Evolutionary conservation across 2,329 filamentous ascomycete species (phyloP).

Genomic region (Mycocentrospora acerina): DNA sequence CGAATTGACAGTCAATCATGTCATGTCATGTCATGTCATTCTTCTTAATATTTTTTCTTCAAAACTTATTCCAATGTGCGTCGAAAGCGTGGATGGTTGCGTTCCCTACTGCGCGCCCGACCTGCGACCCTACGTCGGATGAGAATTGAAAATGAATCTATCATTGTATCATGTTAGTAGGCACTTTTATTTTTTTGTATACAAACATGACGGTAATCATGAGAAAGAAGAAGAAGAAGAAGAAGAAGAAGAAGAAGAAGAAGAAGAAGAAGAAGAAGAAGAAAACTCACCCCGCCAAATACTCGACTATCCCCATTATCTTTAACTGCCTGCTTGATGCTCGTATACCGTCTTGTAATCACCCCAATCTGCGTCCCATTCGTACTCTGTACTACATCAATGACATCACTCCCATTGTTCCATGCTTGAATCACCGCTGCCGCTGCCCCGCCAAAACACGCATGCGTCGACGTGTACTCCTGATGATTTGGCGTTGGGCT

Average conservation of each 20-base stretch:
- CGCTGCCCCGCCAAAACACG: slow-evolving; percentile 28
- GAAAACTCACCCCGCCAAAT: too few species aligned
- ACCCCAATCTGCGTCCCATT: slow-evolving; percentile 30
- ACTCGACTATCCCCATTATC: slow-evolving; percentile 31
- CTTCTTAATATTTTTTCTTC: too few species aligned
- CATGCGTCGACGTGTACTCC: slow-evolving; percentile 31
- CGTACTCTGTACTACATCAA: slow-evolving; percentile 22
- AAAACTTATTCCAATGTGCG: slow-evolving; percentile 17
- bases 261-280: too few species aligned
- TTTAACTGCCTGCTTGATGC: slow-evolving; percentile 22
- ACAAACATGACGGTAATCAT: too few species aligned
- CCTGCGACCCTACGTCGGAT: slow-evolving; percentile 18
- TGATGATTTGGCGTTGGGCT: slow-evolving; percentile 28
- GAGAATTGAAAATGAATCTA: slow-evolving; percentile 30
- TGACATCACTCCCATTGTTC: slow-evolving; percentile 19
- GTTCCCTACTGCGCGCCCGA: slow-evolving; percentile 14
- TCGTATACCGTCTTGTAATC: slow-evolving; percentile 23
- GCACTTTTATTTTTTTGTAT: too few species aligned
- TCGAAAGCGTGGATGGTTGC: slow-evolving; percentile 21
- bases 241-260: too few species aligned
- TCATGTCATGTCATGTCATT: too few species aligned
- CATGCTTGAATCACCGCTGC: slow-evolving; percentile 22
- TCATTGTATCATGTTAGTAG: too few species aligned
- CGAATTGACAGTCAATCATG: too few species aligned
- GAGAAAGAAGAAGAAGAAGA: too few species aligned